Percentiles rank a stretch among this genome's conserved stretches.
Evolutionary conservation across 257 asterid genomes (phyloP).

Genomic region (Jacaranda mimosifolia): DNA sequence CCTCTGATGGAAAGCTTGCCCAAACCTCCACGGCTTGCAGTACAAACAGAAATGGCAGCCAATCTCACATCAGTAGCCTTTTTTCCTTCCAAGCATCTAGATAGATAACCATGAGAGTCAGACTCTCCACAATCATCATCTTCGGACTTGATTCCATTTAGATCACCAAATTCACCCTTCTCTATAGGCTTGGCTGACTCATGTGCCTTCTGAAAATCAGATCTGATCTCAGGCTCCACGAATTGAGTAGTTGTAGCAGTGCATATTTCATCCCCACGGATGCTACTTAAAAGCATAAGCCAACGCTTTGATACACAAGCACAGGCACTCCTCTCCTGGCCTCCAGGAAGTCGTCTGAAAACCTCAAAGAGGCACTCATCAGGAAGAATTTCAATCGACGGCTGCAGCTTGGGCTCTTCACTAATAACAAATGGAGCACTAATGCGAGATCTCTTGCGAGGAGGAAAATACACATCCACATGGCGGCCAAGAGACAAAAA

Average conservation of each 20-base stretch:
- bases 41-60: conserved; percentile 89
- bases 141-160: conserved; percentile 34
- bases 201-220: conserved; percentile 34
- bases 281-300: conserved; percentile 89
- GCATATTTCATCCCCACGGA: conserved; percentile 66
- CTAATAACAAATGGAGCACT: conserved; percentile 68
- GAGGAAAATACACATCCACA: conserved; percentile 74
- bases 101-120: conserved; percentile 64
- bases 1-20: conserved; percentile 93
- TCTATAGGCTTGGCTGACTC: conserved; percentile 40
- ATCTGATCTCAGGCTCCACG: conserved; percentile 46
- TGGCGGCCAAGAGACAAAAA: conserved; percentile 59
- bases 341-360: conserved; percentile 75
- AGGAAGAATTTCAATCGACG: conserved; percentile 89
- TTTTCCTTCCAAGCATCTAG: conserved; percentile 88
- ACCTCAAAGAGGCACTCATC: conserved; percentile 97
- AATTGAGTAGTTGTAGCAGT: conserved; percentile 9
- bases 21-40: conserved; percentile 79
- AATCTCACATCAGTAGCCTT: conserved; percentile 88
- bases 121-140: conserved; percentile 45
- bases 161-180: conserved; percentile 45
- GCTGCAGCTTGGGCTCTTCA: conserved; percentile 48
- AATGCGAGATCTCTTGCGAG: conserved; percentile 84
- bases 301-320: conserved; percentile 93
- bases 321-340: conserved; percentile 74